A percentile compares a stretch with the other conserved stretches of the same genome.
Conservation (phyloP, 2,329 filamentous ascomycete species). For the Cadophora sp. region DNA sequence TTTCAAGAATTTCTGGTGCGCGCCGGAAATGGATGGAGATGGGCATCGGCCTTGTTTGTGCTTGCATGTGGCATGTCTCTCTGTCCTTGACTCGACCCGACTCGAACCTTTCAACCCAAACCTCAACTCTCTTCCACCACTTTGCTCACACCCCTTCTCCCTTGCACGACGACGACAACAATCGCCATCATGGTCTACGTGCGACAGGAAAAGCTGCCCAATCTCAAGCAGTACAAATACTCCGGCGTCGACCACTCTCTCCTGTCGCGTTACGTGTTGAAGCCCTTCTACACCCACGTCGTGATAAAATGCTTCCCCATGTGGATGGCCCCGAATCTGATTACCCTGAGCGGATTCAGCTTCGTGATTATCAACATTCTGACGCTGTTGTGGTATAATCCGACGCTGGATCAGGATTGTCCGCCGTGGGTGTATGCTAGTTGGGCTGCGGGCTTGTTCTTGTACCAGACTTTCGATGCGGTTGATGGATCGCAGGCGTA, state of each 20-base stretch:
- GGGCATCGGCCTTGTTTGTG: too few species aligned
- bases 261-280: conserved; percentile 89
- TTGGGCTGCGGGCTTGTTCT: conserved; percentile 87
- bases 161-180: conserved; percentile 1
- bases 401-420: conserved; percentile 91
- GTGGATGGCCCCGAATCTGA: conserved; percentile 89
- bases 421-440: conserved; percentile 93
- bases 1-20: conserved; percentile 20
- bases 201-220: conserved; percentile 85
- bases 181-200: conserved; percentile 84
- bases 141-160: not conserved
- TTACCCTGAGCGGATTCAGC: conserved; percentile 87
- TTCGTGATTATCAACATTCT: conserved; percentile 91
- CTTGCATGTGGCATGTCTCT: conserved; percentile 1
- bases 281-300: conserved; percentile 95
- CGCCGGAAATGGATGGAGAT: conserved; percentile 1
- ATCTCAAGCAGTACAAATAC: conserved; percentile 95
- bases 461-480: conserved; percentile 98
- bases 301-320: conserved; percentile 96
- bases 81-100: not conserved
- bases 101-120: not conserved
- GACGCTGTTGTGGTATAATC: conserved; percentile 94
- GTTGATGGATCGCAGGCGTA: conserved; percentile 94
- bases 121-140: not conserved
- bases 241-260: conserved; percentile 89